phyloP scores from a whole-genome alignment of 805 yeast species.

The Hagleromyces aurorensis region DNA sequence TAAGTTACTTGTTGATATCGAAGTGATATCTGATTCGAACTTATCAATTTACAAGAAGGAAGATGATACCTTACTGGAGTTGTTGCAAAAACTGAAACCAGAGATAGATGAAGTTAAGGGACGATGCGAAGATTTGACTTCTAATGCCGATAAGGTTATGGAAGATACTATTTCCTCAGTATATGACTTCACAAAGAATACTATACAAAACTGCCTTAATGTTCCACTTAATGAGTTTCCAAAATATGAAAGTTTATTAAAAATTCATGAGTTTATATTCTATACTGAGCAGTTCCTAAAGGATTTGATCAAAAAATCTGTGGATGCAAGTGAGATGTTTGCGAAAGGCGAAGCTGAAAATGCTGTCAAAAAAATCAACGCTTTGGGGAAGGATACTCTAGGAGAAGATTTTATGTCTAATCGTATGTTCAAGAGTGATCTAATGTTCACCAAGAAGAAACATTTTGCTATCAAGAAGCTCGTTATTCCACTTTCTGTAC shows the following conservation, averaged over 20 bases:
- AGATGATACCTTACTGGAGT: conserved; percentile 37
- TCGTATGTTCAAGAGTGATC: conserved; percentile 55
- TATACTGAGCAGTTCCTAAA: conserved; percentile 63
- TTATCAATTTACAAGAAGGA: conserved; percentile 45
- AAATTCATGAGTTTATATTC: conserved; percentile 59
- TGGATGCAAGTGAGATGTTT: conserved; percentile 53
- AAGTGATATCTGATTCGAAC: conserved; percentile 54
- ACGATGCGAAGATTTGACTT: conserved; percentile 47
- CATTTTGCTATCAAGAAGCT: conserved; percentile 56
- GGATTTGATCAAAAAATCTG: conserved; percentile 54
- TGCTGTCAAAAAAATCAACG: conserved; percentile 55
- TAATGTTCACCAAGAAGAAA: conserved; percentile 74
- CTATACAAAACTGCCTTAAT: conserved; percentile 44
- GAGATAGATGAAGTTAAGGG: conserved; percentile 46
- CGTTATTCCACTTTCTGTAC: conserved; percentile 48
- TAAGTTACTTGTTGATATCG: conserved; percentile 62
- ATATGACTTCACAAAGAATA: conserved; percentile 52
- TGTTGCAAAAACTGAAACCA: conserved; percentile 56
- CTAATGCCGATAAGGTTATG: conserved; percentile 50
- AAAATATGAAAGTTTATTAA: conserved; percentile 51
- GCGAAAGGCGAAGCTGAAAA: conserved; percentile 56
- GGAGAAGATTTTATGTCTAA: conserved; percentile 53
- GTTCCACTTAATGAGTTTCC: conserved; percentile 32
- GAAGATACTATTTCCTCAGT: conserved; percentile 52
- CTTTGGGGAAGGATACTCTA: conserved; percentile 54